Base-by-base conservation (phyloP, 129 eudicot species). In the Logfia minima region DNA sequence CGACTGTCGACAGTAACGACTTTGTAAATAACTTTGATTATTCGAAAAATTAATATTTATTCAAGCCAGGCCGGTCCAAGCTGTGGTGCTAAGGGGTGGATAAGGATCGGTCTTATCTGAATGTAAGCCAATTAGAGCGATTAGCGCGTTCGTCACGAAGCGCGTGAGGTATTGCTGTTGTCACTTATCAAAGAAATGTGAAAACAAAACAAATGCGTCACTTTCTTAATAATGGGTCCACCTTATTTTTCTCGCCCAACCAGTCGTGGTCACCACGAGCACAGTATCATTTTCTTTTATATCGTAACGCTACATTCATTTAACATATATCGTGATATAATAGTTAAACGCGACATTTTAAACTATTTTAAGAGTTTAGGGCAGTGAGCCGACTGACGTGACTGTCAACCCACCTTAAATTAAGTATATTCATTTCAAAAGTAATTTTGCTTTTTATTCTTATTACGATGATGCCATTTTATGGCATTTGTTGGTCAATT, bases 191-290 rank as follows among this genome's bases (percentile, higher is more conserved):
- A 79, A 80, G 70, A 80, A 80, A 80, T 79, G 83, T 80, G 83
- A 74, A 80, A 73, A 80, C 79, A 56, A 80, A 80, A 74, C 79
- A 73, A 80, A 80, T 67, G 75, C 74, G 84, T 80, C 84, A 74
- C 70, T 80, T 74, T 80, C 84, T 56, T 16, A 19, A 11, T 26
- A 66, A 13, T 24, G 72, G 84, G 77, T 76, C 72, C 77, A 69
- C 77, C 58, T 16, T 56, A 59, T 67, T 29, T 29, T 34, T 79
- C 67, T 79, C 74, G 59, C 68, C 66, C n/a, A 81, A 69, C 53
- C 74, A 76, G 77, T 81, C 77, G 68, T 76, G 81, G 73, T 81
- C 81, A 81, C 81, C 81, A 76, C 85, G 81, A 82, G 85, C 77
- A 62, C 68, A 39, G 14, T 52, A 81, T 70, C 55, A 61, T 66